phyloP scores from a whole-genome alignment of 805 yeast species.

The Kurtzmaniella fragi region DNA sequence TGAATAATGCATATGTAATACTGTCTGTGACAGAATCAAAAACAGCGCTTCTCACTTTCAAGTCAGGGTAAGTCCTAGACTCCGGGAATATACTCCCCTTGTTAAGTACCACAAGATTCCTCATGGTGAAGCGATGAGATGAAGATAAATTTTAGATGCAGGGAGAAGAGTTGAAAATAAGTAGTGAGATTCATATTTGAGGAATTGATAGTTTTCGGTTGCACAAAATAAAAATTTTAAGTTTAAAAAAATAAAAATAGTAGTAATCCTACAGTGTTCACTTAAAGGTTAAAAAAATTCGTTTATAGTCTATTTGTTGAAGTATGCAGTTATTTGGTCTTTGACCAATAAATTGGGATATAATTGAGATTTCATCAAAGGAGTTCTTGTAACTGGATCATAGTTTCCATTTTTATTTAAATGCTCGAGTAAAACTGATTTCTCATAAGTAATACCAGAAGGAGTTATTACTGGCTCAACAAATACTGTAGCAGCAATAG shows the following conservation, averaged over 20 bases:
- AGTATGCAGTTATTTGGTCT: conserved; percentile 29
- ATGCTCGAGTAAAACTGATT: conserved; percentile 31
- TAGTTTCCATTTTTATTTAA: conserved; percentile 22
- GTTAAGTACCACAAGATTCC: conserved; percentile 48
- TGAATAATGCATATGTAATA: conserved; percentile 57
- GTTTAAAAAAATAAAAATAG: background rate
- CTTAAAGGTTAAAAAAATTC: background rate
- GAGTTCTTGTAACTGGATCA: conserved; percentile 39
- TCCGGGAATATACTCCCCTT: conserved; percentile 47
- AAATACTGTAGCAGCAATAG: conserved; percentile 36
- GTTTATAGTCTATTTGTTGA: background rate
- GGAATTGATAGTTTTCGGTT: background rate
- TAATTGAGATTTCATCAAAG: conserved; percentile 26
- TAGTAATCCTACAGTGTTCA: background rate
- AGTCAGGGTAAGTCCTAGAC: conserved; percentile 61
- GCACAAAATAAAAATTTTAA: background rate
- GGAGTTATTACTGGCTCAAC: conserved; percentile 42
- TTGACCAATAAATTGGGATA: conserved; percentile 37
- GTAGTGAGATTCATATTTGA: background rate
- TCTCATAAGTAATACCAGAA: conserved; percentile 39
- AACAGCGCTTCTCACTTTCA: conserved; percentile 46
- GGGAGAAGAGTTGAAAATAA: background rate
- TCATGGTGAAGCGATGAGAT: conserved; percentile 24
- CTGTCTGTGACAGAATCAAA: conserved; percentile 76
- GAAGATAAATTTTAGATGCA: background rate